These are phyloP conservation scores for Rhodamnia argentea DNA, from an alignment of 345 rosid species.

Conservation along the genomic window DNA sequence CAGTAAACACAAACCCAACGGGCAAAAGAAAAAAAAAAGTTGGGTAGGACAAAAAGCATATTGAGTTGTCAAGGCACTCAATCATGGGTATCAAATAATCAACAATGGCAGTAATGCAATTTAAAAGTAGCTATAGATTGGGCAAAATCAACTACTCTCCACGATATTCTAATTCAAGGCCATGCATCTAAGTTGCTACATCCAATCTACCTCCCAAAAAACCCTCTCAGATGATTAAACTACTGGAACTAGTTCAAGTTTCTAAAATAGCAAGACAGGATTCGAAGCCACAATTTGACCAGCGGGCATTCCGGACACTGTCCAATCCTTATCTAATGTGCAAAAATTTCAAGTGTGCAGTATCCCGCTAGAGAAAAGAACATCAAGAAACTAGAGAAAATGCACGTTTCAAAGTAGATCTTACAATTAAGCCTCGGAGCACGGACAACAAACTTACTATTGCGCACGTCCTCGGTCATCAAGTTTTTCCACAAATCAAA, in stretches of 20 bases:
- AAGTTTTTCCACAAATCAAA: too few species aligned
- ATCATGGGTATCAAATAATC: background rate
- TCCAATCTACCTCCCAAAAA: background rate
- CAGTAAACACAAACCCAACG: background rate
- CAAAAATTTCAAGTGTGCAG: background rate
- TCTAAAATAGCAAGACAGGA: background rate
- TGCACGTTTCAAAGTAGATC: background rate
- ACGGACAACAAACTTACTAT: too few species aligned
- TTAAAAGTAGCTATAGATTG: background rate
- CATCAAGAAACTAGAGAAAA: slow-evolving; percentile 1
- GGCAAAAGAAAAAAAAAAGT: background rate
- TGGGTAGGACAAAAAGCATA: background rate
- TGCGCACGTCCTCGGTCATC: too few species aligned
- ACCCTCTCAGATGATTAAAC: background rate
- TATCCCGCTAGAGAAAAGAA: background rate
- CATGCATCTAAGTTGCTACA: background rate
- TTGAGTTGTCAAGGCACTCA: background rate
- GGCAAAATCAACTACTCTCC: background rate
- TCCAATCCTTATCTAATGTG: background rate
- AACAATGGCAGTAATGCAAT: background rate
- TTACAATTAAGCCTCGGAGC: background rate
- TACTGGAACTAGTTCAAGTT: background rate
- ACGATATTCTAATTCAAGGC: background rate
- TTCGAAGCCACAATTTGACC: background rate
- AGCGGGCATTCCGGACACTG: background rate